phyloP scores from a whole-genome alignment of 495 filamentous ascomycete species.

The Thermothielavioides terrestris region DNA sequence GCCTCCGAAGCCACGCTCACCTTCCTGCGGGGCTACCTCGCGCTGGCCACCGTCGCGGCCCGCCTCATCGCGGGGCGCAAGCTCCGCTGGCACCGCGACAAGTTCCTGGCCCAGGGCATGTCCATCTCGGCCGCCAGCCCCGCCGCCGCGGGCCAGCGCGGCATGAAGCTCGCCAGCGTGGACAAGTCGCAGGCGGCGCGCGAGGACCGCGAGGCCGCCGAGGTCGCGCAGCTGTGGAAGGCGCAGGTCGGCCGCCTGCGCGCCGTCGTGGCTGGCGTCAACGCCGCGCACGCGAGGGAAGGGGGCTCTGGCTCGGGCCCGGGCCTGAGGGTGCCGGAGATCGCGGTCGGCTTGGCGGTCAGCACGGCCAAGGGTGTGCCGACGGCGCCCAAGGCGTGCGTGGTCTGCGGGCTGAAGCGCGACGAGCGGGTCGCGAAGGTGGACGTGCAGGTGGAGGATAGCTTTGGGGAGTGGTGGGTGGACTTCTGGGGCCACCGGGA shows the following conservation, averaged over 20 bases:
- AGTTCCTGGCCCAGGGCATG: slow-evolving; percentile 77
- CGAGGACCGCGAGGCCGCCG: slow-evolving; percentile 81
- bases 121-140: slow-evolving; percentile 57
- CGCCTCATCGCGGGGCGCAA: slow-evolving; percentile 80
- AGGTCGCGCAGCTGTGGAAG: slow-evolving; percentile 67
- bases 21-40: slow-evolving; percentile 48
- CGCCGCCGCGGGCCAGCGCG: slow-evolving; percentile 52
- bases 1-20: slow-evolving; percentile 44
- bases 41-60: slow-evolving; percentile 56
- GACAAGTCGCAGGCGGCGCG: slow-evolving; percentile 70
- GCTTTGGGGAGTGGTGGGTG: slow-evolving; percentile 93
- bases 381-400: slow-evolving; percentile 68
- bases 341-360: slow-evolving; percentile 53
- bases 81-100: slow-evolving; percentile 83
- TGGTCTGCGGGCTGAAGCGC: slow-evolving; percentile 78
- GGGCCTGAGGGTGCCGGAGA: slow-evolving; percentile 53
- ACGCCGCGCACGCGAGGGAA: slow-evolving; percentile 26
- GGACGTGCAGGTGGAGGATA: slow-evolving; percentile 73
- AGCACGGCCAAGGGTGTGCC: slow-evolving; percentile 55
- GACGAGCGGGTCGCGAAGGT: slow-evolving; percentile 71
- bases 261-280: slow-evolving; percentile 48
- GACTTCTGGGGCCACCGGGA: slow-evolving; percentile 78
- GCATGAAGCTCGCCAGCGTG: slow-evolving; percentile 83
- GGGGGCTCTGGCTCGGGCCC: too few relatives aligned
- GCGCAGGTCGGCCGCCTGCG: slow-evolving; percentile 54